Conservation (phyloP, 1,284 basidiomycete genomes). For the Trametes polyzona region DNA sequence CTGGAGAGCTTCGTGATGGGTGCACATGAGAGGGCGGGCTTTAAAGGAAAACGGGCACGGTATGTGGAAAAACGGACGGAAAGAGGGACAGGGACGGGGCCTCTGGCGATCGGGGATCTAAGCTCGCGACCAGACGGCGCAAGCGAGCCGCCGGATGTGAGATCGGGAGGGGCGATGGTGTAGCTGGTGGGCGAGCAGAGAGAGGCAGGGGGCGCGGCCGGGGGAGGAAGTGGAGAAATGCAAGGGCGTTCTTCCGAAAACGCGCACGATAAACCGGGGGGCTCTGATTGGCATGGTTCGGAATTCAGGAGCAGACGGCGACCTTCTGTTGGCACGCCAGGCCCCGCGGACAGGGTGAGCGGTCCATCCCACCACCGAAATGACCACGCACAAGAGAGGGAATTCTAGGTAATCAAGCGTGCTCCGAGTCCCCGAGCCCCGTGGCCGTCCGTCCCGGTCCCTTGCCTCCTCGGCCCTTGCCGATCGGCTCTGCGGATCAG, state of each 20-base stretch:
- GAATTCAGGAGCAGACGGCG: conserved; percentile 12
- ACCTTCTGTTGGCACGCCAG: conserved; percentile 4
- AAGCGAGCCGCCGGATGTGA: conserved; percentile 15
- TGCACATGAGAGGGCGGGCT: conserved; percentile 14
- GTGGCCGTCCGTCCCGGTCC: conserved; percentile 1
- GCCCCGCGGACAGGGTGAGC: conserved; percentile 12
- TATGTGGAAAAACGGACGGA: conserved; percentile 20
- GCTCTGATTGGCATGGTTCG: conserved; percentile 22
- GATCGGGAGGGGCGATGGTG: conserved; percentile 14
- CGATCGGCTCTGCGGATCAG: conserved; percentile 8
- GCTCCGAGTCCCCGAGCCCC: neutral
- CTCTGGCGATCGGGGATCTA: conserved; percentile 19
- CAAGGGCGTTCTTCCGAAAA: conserved; percentile 11
- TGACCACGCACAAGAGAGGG: conserved; percentile 13
- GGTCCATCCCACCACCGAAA: conserved; percentile 18
- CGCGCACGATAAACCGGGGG: conserved; percentile 18
- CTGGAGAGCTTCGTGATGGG: conserved; percentile 16
- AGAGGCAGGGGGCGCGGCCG: neutral
- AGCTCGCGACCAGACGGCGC: conserved; percentile 15
- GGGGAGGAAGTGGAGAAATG: conserved; percentile 1
- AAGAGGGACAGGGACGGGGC: conserved; percentile 16
- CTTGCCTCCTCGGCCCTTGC: conserved; percentile 9
- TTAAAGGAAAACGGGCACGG: conserved; percentile 19
- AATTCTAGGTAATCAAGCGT: conserved; percentile 2
- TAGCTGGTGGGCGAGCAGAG: neutral